Evolutionary conservation across 1,284 basidiomycete species (phyloP).

Genomic region (Uromyces viciae-fabae): DNA sequence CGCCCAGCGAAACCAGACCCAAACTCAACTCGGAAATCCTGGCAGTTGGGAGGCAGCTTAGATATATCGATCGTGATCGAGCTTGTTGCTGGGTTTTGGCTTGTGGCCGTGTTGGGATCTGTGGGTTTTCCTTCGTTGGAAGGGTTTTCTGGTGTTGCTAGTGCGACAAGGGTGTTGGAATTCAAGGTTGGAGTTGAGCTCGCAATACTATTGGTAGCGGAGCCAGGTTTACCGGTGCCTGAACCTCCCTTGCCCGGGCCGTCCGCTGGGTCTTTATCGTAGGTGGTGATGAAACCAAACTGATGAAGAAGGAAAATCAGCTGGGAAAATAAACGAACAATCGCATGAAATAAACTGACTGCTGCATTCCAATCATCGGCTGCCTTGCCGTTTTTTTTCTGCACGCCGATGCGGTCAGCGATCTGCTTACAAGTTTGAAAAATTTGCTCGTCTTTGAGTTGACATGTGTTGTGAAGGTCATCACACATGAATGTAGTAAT

Average conservation of each 20-base stretch:
- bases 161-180: too few relatives aligned
- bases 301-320: neutral
- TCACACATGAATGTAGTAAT: neutral
- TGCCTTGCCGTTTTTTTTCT: neutral
- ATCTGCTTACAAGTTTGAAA: neutral
- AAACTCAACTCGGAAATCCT: slow-evolving; percentile 33
- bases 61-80: too few relatives aligned
- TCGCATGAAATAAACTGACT: neutral
- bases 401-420: neutral
- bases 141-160: too few relatives aligned
- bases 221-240: too few relatives aligned
- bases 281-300: neutral
- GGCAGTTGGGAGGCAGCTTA: too few relatives aligned
- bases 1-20: slow-evolving; percentile 1
- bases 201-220: too few relatives aligned
- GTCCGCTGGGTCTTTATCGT: too few relatives aligned
- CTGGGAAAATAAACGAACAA: neutral
- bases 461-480: neutral
- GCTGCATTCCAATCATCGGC: neutral
- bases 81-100: too few relatives aligned
- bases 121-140: too few relatives aligned
- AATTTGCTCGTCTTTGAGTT: neutral
- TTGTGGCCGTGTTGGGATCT: too few relatives aligned
- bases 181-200: too few relatives aligned
- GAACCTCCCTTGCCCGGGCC: too few relatives aligned